phyloP scores from a whole-genome alignment of 2,329 filamentous ascomycete genomes.

The Cucurbitaria berberidis region DNA sequence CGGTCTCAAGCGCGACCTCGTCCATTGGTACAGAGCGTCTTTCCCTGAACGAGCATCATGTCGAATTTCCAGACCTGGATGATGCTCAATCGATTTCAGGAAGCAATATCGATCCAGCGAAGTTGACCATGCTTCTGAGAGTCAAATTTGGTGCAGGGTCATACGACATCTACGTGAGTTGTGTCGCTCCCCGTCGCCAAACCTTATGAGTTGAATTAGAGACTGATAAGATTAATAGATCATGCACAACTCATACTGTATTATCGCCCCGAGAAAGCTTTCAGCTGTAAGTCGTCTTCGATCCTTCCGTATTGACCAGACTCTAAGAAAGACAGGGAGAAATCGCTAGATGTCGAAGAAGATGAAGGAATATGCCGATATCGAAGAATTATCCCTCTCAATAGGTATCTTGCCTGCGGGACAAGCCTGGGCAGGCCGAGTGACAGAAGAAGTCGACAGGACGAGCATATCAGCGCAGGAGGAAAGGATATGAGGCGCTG shows the following conservation, averaged over 20 bases:
- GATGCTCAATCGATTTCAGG: conserved; percentile 12
- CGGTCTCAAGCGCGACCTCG: too few relatives aligned
- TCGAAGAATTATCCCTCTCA: not conserved
- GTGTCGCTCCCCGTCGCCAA: too few relatives aligned
- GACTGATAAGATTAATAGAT: conserved; percentile 1
- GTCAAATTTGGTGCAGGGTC: conserved; percentile 15
- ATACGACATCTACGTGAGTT: conserved; percentile 8
- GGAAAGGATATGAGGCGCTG: too few relatives aligned
- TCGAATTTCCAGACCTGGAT: not conserved
- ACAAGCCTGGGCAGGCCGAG: not conserved
- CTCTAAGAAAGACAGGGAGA: conserved; percentile 1
- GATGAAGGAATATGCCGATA: not conserved
- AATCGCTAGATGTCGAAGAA: conserved; percentile 7
- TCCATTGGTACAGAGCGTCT: too few relatives aligned
- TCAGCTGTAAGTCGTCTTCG: conserved; percentile 8
- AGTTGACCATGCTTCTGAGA: conserved; percentile 11
- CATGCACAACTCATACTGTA: conserved; percentile 16
- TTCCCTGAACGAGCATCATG: too few relatives aligned
- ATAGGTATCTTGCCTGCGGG: not conserved
- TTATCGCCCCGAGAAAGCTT: conserved; percentile 13
- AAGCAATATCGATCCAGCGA: conserved; percentile 13
- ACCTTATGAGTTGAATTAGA: too few relatives aligned
- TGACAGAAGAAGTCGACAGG: too few relatives aligned
- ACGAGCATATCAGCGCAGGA: too few relatives aligned
- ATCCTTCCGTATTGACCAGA: not conserved